phyloP scores from a whole-genome alignment of 345 rosid species.

The Dipteronia dyeriana region DNA sequence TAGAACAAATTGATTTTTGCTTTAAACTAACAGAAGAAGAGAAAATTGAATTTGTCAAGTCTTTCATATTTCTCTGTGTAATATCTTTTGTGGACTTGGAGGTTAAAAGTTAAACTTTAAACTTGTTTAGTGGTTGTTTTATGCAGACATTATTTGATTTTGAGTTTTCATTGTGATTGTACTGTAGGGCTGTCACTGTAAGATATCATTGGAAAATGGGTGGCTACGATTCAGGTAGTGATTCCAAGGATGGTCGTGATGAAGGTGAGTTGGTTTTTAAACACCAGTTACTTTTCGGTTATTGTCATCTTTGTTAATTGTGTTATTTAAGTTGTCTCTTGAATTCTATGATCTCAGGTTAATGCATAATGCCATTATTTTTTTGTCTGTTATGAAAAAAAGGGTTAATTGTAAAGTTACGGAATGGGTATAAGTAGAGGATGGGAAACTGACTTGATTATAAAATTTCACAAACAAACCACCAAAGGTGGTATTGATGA shows the following conservation, averaged over 20 bases:
- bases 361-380: background rate
- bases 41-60: background rate
- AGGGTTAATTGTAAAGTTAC: background rate
- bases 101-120: background rate
- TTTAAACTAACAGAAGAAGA: background rate
- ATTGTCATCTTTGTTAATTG: background rate
- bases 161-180: background rate
- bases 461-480: background rate
- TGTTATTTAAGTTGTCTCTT: background rate
- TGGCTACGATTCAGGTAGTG: slow-evolving; percentile 36
- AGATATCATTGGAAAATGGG: slow-evolving; percentile 27
- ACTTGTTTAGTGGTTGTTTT: background rate
- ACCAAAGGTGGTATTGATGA: background rate
- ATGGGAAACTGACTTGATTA: background rate
- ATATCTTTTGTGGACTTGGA: background rate
- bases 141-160: background rate
- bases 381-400: background rate
- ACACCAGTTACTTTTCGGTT: background rate
- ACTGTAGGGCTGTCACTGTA: background rate
- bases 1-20: background rate
- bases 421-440: background rate
- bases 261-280: slow-evolving; percentile 36
- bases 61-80: background rate
- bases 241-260: slow-evolving; percentile 42
- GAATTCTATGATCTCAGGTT: background rate